Evolutionary conservation across 169 alveolate genomes (phyloP).

Genomic region (Eimeria necatrix): DNA sequence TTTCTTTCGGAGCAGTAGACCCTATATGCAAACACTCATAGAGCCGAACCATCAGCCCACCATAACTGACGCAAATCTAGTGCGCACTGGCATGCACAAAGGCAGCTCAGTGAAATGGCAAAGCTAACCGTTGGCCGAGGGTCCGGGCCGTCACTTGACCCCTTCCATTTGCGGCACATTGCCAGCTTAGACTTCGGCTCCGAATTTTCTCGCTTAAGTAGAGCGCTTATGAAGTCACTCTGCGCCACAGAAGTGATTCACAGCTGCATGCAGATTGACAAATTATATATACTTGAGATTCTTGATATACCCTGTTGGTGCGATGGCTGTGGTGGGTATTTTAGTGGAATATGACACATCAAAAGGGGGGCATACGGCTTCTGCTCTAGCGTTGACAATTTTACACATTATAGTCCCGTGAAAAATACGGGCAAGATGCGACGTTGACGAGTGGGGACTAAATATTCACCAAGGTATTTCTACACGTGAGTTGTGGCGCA

Average conservation of each 20-base stretch:
- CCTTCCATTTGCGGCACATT: constrained; percentile 71
- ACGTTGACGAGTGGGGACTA: too few relatives aligned
- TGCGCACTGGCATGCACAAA: neutral
- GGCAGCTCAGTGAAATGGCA: neutral
- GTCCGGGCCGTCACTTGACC: constrained; percentile 37
- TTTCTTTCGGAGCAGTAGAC: constrained; percentile 77
- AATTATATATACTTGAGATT: too few relatives aligned
- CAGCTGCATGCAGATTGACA: too few relatives aligned
- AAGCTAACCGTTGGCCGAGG: constrained; percentile 61
- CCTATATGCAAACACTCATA: constrained; percentile 17
- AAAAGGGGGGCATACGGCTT: too few relatives aligned
- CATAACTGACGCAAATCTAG: neutral
- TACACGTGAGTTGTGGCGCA: too few relatives aligned
- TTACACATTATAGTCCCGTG: too few relatives aligned
- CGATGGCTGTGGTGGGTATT: too few relatives aligned
- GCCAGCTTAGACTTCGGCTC: constrained; percentile 68
- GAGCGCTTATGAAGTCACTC: constrained; percentile 70
- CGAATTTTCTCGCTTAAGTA: constrained; percentile 52
- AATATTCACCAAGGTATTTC: too few relatives aligned
- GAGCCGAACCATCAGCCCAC: neutral
- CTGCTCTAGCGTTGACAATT: too few relatives aligned
- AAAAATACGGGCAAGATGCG: too few relatives aligned
- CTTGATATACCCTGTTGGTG: too few relatives aligned
- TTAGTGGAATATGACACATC: too few relatives aligned
- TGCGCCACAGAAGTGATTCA: constrained; percentile 13